Base-by-base conservation (phyloP, 2,329 filamentous ascomycete genomes). In the Colletotrichum sp. region DNA sequence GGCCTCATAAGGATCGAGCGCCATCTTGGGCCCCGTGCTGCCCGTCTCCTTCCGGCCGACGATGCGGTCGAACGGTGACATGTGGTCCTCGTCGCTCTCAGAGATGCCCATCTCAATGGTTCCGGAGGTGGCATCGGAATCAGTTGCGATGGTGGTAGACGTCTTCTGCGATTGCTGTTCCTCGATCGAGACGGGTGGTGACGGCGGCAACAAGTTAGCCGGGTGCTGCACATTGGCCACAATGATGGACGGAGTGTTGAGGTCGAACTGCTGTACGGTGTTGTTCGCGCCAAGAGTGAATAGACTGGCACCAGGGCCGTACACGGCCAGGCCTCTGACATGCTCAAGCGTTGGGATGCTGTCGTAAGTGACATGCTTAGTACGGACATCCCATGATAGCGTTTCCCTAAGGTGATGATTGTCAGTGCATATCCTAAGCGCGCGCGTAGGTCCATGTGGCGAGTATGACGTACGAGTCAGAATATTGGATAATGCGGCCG, bases 281-380 rank as follows among this genome's bases (percentile, higher is more conserved):
- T 96, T 93, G 79, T 96, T 95, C 55, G 93, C 93, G 2, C 96
- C 95, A 21, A 99, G 87, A 0, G 96, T 98, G 85, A 99, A 99
- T 28, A 99, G 90, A 8, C 92, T 94, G n/a, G 96, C 96, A 8
- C 94, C 96, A 1, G 96, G 94, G 2, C 96, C 97, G 83, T 97
- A 98, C 76, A 96, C 94, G 60, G 96, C 94, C 58, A 99, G 90
- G 18, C 95, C 96, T 77, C 92, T 91, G 74, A 98, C 91, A 78
- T 94, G 92, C 48, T 97, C 93, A 8, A 96, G 89, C 2, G 96
- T 98, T 8, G 96, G 96, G 72, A 99, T 94, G 74, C 92, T 90
- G 81, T 98, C 96, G 84, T 93, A 98, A 5, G 95, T 96, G 79
- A 99, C 96, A 82, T 98, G 94, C 83, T 99, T 99, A n/a, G 97